Evolutionary conservation across 768 basidiomycete species (phyloP).

Genomic region (Rhizopogon vesiculosus): DNA sequence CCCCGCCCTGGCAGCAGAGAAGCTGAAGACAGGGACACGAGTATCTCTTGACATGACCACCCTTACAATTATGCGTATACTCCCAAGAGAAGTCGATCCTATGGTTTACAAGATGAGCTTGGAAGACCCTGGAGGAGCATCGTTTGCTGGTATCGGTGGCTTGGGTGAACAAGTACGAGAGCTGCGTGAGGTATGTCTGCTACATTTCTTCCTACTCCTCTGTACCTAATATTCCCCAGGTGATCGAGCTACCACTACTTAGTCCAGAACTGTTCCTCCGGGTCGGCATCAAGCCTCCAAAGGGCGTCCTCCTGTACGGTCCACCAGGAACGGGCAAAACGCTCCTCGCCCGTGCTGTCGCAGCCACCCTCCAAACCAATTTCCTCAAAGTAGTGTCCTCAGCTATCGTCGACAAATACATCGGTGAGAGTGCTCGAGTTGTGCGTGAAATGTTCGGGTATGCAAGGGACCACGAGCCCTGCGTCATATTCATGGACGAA

Average conservation of each 20-base stretch:
- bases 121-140: constrained; percentile 93
- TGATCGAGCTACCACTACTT: constrained; percentile 92
- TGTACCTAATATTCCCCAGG: constrained; percentile 36
- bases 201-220: neutral
- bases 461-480: constrained; percentile 95
- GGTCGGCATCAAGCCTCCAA: constrained; percentile 96
- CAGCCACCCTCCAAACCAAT: constrained; percentile 92
- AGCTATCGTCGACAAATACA: constrained; percentile 97
- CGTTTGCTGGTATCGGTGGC: constrained; percentile 97
- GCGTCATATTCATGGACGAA: constrained; percentile 98
- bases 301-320: constrained; percentile 93
- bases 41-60: constrained; percentile 99
- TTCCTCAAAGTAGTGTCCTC: constrained; percentile 99
- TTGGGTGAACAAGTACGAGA: constrained; percentile 95
- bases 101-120: constrained; percentile 99
- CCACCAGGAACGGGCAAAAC: constrained; percentile 98
- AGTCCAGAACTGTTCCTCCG: constrained; percentile 92
- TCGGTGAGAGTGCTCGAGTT: constrained; percentile 94
- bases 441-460: constrained; percentile 99
- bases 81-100: constrained; percentile 97
- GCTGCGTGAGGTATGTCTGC: constrained; percentile 72
- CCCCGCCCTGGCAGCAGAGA: constrained; percentile 83
- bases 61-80: constrained; percentile 96
- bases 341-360: constrained; percentile 88
- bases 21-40: constrained; percentile 91